Conservation (phyloP, 1,284 basidiomycete genomes). For the Heterobasidion irregulare region DNA sequence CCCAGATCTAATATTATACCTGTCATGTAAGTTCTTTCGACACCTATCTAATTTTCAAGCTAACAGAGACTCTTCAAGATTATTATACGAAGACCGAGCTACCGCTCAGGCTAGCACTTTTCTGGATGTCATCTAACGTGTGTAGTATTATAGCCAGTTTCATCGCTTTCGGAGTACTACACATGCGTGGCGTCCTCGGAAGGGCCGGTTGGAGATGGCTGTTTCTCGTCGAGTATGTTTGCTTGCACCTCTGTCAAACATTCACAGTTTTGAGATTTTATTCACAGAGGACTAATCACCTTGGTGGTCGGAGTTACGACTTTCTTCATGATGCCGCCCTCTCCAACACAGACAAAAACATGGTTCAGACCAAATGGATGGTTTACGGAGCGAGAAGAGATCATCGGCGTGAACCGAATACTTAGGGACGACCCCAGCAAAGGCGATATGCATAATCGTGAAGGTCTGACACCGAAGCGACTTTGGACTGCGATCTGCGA, state of each 20-base stretch:
- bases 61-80: conserved; percentile 22
- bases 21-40: conserved; percentile 39
- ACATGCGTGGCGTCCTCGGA: conserved; percentile 48
- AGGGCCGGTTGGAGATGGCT: conserved; percentile 38
- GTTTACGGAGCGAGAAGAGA: conserved; percentile 52
- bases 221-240: conserved; percentile 44
- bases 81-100: conserved; percentile 65
- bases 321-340: conserved; percentile 64
- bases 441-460: conserved; percentile 73
- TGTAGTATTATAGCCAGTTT: conserved; percentile 50
- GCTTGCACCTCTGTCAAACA: too few species aligned
- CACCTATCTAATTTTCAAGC: background rate
- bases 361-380: conserved; percentile 66
- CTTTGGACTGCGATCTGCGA: conserved; percentile 53
- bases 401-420: conserved; percentile 48
- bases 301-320: conserved; percentile 48
- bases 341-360: conserved; percentile 58
- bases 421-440: conserved; percentile 66
- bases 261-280: too few species aligned
- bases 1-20: conserved; percentile 57
- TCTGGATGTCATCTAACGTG: conserved; percentile 58
- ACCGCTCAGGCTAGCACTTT: conserved; percentile 55
- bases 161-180: conserved; percentile 55
- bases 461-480: conserved; percentile 46
- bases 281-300: conserved; percentile 37